phyloP scores from a whole-genome alignment of 305 asterid genomes.

The Fraxinus nigra region DNA sequence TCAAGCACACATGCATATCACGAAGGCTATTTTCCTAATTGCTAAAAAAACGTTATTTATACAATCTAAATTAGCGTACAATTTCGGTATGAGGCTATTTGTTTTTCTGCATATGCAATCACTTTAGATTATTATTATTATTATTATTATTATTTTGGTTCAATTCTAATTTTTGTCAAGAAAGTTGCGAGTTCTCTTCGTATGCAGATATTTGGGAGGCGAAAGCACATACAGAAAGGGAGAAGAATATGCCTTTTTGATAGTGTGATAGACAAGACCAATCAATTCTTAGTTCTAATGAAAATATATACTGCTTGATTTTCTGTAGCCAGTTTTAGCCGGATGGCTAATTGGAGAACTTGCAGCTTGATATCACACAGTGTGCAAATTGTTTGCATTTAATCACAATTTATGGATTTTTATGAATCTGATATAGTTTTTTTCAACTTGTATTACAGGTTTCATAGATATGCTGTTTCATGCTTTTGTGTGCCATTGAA shows the following conservation, averaged over 20 bases:
- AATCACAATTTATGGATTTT: not conserved
- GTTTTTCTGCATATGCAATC: not conserved
- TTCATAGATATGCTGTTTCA: conserved; percentile 13
- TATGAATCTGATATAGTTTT: conserved; percentile 11
- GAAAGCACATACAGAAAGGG: not conserved
- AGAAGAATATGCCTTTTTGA: not conserved
- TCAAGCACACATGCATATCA: not conserved
- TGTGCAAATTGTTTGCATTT: not conserved
- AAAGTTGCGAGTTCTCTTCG: not conserved
- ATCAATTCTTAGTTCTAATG: not conserved
- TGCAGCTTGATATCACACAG: not conserved
- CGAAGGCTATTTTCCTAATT: not conserved
- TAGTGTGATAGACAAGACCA: not conserved
- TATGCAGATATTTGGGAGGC: not conserved
- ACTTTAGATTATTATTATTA: not conserved
- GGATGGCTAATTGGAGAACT: not conserved
- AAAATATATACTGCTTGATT: not conserved
- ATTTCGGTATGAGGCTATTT: not conserved
- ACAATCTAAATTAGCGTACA: not conserved
- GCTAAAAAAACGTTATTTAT: not conserved
- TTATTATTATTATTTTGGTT: too few species aligned
- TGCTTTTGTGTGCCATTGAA: conserved; percentile 32
- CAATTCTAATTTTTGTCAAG: not conserved
- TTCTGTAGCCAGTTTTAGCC: not conserved
- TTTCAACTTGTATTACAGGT: conserved; percentile 15